Evolutionary conservation across 345 rosid species (phyloP), one percentile per base, ranked within the genome.

Genomic region (Microthlaspi erraticum): DNA sequence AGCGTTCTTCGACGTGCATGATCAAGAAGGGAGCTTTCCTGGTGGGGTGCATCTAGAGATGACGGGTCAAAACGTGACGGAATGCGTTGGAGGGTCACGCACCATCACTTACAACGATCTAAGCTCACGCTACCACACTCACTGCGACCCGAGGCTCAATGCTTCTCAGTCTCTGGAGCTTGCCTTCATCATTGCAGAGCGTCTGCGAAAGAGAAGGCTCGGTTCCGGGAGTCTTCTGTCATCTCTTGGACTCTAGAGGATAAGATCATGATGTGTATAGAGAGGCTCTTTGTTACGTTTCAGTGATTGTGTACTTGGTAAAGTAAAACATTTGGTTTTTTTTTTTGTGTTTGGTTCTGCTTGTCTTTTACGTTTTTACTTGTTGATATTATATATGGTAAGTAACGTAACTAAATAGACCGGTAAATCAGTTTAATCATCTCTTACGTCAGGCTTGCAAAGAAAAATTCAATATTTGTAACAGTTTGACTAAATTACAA

Each of bases 51-150:
- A 84, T 59, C 71, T 81, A 10, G 88, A 84, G 62, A 84, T 84
- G 88, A 84, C 88, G 0, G 88, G 88, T 2, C 88, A 84, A 75
- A 81, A 83, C 53, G 87, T 83, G n/a, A 83, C 87, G 5, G 87
- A 84, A 64, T 84, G 87, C 54, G 80, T 84, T 11, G 87, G 87
- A 70, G 85, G 87, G 26, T 78, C 85, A 26, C 83, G 83, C 66
- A 76, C 83, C 16, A 68, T 84, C 49, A 84, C 87, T 12, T 84
- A 79, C 48, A 83, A 81, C 51, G 87, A 84, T 66, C 44, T 84
- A 66, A 84, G 81, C 77, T 84, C 87, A 0, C 83, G 85, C 5
- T 84, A 84, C 62, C 85, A 83, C 58, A 83, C 87, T 0, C 87
- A 83, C 54, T 81, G 87, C 34, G 87, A 81, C 64, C 87, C 87